phyloP scores from a whole-genome alignment of 1,284 basidiomycete species.

The Dichomitus squalens region DNA sequence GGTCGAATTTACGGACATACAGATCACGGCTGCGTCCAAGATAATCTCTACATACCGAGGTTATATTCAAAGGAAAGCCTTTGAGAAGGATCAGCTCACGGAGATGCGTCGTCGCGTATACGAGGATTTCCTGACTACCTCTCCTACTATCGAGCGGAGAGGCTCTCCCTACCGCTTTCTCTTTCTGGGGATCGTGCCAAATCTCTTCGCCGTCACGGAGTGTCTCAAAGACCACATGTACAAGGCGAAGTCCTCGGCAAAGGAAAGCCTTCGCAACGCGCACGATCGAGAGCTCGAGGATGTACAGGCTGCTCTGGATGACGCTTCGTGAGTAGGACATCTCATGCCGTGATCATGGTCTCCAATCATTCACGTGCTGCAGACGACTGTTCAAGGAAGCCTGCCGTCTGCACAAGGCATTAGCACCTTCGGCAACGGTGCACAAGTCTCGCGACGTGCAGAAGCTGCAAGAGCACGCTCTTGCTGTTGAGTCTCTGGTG shows the following conservation, averaged over 20 bases:
- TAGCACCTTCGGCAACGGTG: neutral
- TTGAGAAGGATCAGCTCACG: constrained; percentile 3
- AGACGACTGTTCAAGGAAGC: constrained; percentile 4
- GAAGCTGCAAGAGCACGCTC: neutral
- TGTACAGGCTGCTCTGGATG: constrained; percentile 28
- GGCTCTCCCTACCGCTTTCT: constrained; percentile 40
- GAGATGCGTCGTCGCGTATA: constrained; percentile 7
- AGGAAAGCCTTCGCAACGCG: constrained; percentile 33
- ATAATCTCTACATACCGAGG: constrained; percentile 37
- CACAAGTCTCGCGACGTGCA: neutral
- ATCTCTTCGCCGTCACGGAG: constrained; percentile 48
- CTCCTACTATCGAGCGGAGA: constrained; percentile 35
- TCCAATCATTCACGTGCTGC: neutral
- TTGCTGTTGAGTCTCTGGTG: neutral
- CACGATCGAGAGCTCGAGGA: constrained; percentile 37
- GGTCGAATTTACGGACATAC: constrained; percentile 30
- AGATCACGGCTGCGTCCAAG: constrained; percentile 31
- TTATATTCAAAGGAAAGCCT: constrained; percentile 21
- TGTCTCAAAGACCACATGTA: constrained; percentile 29
- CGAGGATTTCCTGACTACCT: constrained; percentile 35
- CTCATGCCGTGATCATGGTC: no score
- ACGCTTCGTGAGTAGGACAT: constrained; percentile 8
- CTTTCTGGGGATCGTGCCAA: constrained; percentile 53
- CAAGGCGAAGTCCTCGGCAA: constrained; percentile 36
- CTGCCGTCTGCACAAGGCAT: constrained; percentile 2